These are phyloP conservation scores for Metschnikowia orientalis DNA, from an alignment of 805 yeast genomes.

Conservation along the genomic window DNA sequence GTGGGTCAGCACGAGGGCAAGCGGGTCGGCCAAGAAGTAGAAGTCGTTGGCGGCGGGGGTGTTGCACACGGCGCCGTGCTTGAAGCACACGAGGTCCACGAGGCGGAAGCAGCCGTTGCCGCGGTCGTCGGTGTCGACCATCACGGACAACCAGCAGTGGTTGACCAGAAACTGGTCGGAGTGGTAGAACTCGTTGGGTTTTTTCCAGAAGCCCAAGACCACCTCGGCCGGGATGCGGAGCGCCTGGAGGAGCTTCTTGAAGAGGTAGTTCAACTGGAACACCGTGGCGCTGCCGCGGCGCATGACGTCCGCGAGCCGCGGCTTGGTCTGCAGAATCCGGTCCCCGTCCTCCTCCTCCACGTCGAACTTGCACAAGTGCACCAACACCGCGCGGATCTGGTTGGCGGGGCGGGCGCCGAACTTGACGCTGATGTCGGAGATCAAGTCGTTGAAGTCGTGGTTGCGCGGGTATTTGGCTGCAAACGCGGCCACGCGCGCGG, in stretches of 20 bases:
- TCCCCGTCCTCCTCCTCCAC: constrained; percentile 34
- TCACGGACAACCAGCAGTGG: constrained; percentile 85
- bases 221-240: constrained; percentile 71
- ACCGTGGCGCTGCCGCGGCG: constrained; percentile 52
- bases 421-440: constrained; percentile 37
- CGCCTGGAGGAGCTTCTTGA: constrained; percentile 65
- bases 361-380: constrained; percentile 66
- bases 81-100: constrained; percentile 53
- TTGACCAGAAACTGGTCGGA: constrained; percentile 54
- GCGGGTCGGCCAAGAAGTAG: constrained; percentile 77
- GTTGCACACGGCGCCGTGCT: constrained; percentile 31
- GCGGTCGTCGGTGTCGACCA: constrained; percentile 54
- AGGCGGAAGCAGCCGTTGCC: constrained; percentile 53
- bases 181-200: constrained; percentile 60
- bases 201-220: constrained; percentile 77
- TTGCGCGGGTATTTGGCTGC: constrained; percentile 25
- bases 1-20: constrained; percentile 75
- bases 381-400: constrained; percentile 55
- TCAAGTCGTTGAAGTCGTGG: constrained; percentile 38
- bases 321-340: constrained; percentile 35
- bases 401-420: constrained; percentile 41
- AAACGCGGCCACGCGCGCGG: constrained; percentile 30
- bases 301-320: constrained; percentile 42
- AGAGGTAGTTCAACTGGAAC: constrained; percentile 72
- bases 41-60: constrained; percentile 42